These are phyloP conservation scores for Cystobasidium ongulense DNA, from an alignment of 768 basidiomycete genomes.

Conservation along the genomic window DNA sequence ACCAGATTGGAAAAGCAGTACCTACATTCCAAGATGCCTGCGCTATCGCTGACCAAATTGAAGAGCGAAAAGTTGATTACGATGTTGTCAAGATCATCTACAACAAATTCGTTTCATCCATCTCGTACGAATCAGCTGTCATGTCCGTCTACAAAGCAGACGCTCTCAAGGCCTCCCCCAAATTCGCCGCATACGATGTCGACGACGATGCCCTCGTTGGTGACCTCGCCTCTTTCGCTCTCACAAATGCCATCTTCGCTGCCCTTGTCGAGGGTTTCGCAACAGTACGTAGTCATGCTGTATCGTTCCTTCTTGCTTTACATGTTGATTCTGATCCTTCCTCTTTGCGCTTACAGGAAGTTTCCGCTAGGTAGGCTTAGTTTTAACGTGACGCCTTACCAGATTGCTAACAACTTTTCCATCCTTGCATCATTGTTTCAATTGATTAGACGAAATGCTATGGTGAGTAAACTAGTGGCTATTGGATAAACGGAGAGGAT, in stretches of 20 bases:
- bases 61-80: conserved; percentile 72
- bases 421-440: background rate
- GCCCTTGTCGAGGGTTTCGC: conserved; percentile 91
- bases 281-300: conserved; percentile 50
- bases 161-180: conserved; percentile 68
- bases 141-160: conserved; percentile 74
- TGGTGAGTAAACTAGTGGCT: conserved; percentile 48
- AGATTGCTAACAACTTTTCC: too few species aligned
- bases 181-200: conserved; percentile 93
- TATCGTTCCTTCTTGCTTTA: conserved; percentile 62
- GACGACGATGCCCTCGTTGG: conserved; percentile 92
- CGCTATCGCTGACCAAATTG: conserved; percentile 82
- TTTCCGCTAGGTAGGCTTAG: conserved; percentile 52
- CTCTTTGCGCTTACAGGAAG: background rate
- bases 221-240: conserved; percentile 86
- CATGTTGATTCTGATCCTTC: background rate
- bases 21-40: conserved; percentile 95
- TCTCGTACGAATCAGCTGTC: conserved; percentile 74
- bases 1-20: conserved; percentile 94
- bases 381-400: background rate
- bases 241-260: conserved; percentile 93
- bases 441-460: conserved; percentile 71
- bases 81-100: conserved; percentile 57
- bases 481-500: background rate
- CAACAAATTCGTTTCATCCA: conserved; percentile 67